Conservation (phyloP, 2,329 filamentous ascomycete genomes). For the Cercospora zeina region DNA sequence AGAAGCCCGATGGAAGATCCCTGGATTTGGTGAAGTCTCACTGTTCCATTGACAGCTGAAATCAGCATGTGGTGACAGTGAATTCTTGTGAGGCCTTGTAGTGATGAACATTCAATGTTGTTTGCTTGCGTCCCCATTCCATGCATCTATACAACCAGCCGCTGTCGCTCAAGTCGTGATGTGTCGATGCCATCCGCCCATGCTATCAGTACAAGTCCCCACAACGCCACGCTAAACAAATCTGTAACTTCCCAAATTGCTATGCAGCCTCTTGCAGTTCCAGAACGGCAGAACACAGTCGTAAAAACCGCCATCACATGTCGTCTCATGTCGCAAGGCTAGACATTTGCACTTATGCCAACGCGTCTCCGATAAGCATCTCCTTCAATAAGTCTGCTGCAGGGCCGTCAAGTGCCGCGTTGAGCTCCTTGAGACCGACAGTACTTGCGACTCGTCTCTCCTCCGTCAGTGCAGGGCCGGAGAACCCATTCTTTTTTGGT, state of each 20-base stretch:
- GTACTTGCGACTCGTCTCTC: conserved; percentile 53
- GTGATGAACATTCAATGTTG: neutral
- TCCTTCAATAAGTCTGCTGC: conserved; percentile 42
- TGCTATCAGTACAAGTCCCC: neutral
- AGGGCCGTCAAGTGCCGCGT: conserved; percentile 38
- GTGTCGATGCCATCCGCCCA: neutral
- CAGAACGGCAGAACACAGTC: neutral
- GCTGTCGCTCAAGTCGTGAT: conserved; percentile 1
- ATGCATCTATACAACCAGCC: neutral
- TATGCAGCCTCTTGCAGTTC: neutral
- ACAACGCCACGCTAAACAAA: conserved; percentile 4
- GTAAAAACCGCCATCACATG: neutral
- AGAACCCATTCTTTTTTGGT: conserved; percentile 45
- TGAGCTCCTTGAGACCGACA: conserved; percentile 41
- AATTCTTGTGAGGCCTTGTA: neutral
- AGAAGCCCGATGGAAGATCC: too few species aligned
- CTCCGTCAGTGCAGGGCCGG: conserved; percentile 55
- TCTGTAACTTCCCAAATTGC: neutral
- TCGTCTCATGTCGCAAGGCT: neutral
- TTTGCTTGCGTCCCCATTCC: neutral
- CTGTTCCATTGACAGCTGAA: too few species aligned
- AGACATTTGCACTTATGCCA: conserved; percentile 8
- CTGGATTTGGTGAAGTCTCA: too few species aligned
- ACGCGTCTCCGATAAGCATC: conserved; percentile 40
- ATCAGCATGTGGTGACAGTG: neutral